Evolutionary conservation across 164 flowering plant genomes (phyloP), one percentile per base, ranked within the genome.

Genomic region (Piper betle): DNA sequence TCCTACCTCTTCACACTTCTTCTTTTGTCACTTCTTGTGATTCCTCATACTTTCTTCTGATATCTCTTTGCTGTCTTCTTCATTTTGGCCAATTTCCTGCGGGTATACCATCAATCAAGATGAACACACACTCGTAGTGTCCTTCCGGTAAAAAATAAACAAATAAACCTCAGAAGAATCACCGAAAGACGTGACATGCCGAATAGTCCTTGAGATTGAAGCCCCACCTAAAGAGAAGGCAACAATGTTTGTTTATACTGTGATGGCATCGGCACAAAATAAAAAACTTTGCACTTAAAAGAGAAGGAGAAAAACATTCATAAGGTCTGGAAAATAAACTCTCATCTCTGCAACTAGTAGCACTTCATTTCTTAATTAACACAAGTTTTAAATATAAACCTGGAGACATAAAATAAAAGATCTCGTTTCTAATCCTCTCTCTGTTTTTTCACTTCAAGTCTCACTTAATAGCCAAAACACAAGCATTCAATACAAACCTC

Each of bases 151-250:
- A 55, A 40, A 4, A 15, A 11, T 55, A 37, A n/a, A 60, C 13
- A 55, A 40, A 17, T 62, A 63, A 43, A 84, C 87, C 86, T 83
- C 77, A 63, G 65, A 38, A 39, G 54, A 62, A 53, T 83, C 77
- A 17, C 61, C 80, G 59, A 85, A 85, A 64, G 83, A 77, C 42
- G 75, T 40, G 37, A 83, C 86, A 60, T 85, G 91, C 46, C 75
- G 75, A 65, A 85, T 54, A 10, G 41, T 66, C 70, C 69, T 80
- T 4, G 83, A 80, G 65, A 12, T 46, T 8, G 82, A 79, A 60
- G 73, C 46, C 20, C 81, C 83, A 75, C 78, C 86, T 82, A 72
- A 50, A 52, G 61, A 10, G 37, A 25, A 42, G 57, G 10, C 15
- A 46, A 12, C 10, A 46, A 46, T 2, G 46, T 46, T 46, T 10